Conservation (phyloP, 108 stramenopile species). For the Phaeodactylum tricornutum region DNA sequence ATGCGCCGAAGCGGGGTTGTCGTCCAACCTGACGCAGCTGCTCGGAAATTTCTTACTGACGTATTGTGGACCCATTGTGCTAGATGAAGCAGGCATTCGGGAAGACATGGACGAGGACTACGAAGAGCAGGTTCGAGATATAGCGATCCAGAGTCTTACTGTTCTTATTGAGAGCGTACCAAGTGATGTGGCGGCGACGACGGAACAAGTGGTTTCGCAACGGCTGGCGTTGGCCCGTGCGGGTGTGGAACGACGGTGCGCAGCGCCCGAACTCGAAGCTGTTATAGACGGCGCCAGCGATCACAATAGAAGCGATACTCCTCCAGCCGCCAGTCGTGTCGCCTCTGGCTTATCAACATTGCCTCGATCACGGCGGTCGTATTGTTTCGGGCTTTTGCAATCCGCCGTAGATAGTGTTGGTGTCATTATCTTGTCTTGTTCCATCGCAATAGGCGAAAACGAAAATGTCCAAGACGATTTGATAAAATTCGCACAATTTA, state of each 20-base stretch:
- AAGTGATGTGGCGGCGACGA: neutral
- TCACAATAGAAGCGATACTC: neutral
- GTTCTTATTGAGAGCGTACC: conserved; percentile 12
- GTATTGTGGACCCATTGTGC: conserved; percentile 42
- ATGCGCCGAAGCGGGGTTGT: neutral
- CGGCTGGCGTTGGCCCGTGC: conserved; percentile 31
- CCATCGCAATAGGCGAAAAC: too few species aligned
- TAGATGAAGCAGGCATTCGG: conserved; percentile 9
- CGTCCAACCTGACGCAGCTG: conserved; percentile 9
- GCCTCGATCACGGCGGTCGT: conserved; percentile 53
- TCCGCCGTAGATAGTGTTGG: conserved; percentile 19
- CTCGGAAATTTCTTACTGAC: conserved; percentile 43
- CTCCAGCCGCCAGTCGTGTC: conserved; percentile 8
- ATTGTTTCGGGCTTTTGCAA: conserved; percentile 57
- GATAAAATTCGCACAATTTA: conserved; percentile 37
- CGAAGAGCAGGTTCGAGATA: conserved; percentile 47
- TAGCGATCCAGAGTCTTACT: conserved; percentile 31
- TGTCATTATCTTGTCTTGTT: too few species aligned
- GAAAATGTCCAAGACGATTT: conserved; percentile 24
- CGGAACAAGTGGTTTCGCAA: conserved; percentile 11
- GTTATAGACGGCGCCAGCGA: neutral
- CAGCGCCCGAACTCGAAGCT: conserved; percentile 17
- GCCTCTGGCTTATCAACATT: conserved; percentile 44
- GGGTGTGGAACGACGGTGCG: conserved; percentile 50
- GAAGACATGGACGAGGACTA: conserved; percentile 21